These are phyloP conservation scores for Aeschynomene evenia DNA, from an alignment of 306 rosid species.

Conservation along the genomic window DNA sequence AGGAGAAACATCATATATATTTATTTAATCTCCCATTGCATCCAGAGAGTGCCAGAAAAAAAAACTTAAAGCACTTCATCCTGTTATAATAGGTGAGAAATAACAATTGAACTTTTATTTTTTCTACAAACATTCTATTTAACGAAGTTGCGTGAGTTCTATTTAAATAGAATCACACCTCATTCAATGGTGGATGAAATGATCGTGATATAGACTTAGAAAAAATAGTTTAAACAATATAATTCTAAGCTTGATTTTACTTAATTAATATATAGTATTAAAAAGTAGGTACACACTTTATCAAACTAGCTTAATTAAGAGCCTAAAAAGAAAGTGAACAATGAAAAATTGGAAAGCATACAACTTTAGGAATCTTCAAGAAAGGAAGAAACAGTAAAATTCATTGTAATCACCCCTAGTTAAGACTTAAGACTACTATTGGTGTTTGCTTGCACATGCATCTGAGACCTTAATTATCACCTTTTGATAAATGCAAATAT, in stretches of 20 bases:
- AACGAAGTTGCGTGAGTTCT: too few relatives aligned
- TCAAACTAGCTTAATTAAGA: not conserved
- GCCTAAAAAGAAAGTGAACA: not conserved
- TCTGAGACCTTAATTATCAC: conserved; percentile 13
- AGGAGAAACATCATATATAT: not conserved
- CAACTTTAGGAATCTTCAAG: conserved; percentile 33
- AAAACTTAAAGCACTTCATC: not conserved
- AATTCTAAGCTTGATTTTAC: too few relatives aligned
- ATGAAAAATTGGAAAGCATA: conserved; percentile 8
- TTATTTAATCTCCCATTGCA: not conserved
- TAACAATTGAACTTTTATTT: too few relatives aligned
- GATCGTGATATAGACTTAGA: too few relatives aligned
- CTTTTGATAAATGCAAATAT: conserved; percentile 44
- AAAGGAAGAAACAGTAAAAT: conserved; percentile 26
- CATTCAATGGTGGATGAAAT: too few relatives aligned
- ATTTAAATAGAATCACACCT: too few relatives aligned
- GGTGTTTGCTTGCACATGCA: conserved; percentile 30
- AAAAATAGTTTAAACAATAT: too few relatives aligned
- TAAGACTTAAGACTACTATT: too few relatives aligned
- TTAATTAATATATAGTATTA: not conserved
- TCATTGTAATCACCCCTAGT: conserved; percentile 17
- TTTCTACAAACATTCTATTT: too few relatives aligned
- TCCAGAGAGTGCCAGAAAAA: not conserved
- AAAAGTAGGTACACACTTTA: not conserved
- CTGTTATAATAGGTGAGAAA: too few relatives aligned